Evolutionary conservation across 1,284 basidiomycete species (phyloP), one percentile per base, ranked within the genome.

Genomic region (Veloporphyrellus conicus): DNA sequence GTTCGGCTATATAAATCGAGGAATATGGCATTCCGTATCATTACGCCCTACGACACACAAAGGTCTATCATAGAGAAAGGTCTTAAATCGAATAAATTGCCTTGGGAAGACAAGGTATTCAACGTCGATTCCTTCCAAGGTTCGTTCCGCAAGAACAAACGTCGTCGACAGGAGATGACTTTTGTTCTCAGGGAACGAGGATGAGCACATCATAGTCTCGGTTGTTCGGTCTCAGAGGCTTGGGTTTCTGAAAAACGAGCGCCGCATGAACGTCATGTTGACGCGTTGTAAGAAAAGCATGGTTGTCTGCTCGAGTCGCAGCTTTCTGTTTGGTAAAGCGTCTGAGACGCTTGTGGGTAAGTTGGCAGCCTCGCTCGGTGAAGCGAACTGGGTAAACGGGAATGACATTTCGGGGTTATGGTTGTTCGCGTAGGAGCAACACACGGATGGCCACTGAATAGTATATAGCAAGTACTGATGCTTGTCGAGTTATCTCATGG

Each of bases 201-300:
- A 69, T 31, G 70, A 84, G 43, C 73, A 76, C 40, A 80, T 85
- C 45, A 75, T 87, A 34, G 71, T 87, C 31, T 86, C 79, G 4
- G 51, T 80, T n/a, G 77, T 81, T 3, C 69, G 79, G 11, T 70
- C 79, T 0, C 48, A 56, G 1, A 56, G 52, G 4, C 58, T 72
- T 1, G 79, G 81, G 1, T 84, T 82, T 54, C 59, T 83, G 18
- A 54, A 45, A 7, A 75, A 73, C 43, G n/a, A 61, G 12, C 65
- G 75, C 4, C 74, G 84, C 2, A 75, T 76, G 14, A 87, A 87
- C 62, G 84, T 87, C 33, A 84, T 87, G 82, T 66, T 87, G 36
- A 78, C 77, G 1, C 71, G 81, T 12, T 83, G 78, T 64, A 79
- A 77, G 62, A 56, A 61, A 33, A 69, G 72, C 36, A 79, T 85